Evolutionary conservation across 345 rosid species (phyloP), one percentile per base, ranked within the genome.

Genomic region (Microcos paniculata): DNA sequence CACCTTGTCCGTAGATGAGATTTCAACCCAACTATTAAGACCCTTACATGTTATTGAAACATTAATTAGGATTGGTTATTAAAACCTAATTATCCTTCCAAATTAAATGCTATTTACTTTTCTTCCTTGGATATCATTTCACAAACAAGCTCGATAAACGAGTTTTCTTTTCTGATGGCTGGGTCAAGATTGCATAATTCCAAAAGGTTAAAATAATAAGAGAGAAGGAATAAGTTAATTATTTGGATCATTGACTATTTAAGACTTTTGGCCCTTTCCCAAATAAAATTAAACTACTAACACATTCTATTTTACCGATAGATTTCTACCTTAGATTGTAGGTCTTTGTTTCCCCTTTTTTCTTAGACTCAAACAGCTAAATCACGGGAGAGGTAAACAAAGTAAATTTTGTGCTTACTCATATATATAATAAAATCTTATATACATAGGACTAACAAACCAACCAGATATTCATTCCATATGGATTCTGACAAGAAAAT

Each of bases 241-340:
- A 48, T 83, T 14, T 57, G 33, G 28, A 63, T 72, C 68, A 55
- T 75, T 71, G 75, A 80, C 76, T 71, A 40, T 33, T 30, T 0
- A 35, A 57, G 69, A 81, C 77, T 74, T 31, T 18, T 19, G 31
- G 10, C 6, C 46, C 46, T 31, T n/a, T n/a, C n/a, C n/a, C n/a
- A 49, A 21, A 43, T 35, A 11, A 19, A 15, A 38, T 31, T 5
- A 42, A 62, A 74, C 63, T 3, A 26, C 14, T 51, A 2, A 6
- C 14, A 40, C 26, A 56, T 74, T 74, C 78, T 81, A 81, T 26
- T 69, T 28, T 56, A 11, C 64, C 13, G 57, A 71, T 70, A 48
- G 51, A 49, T n/a, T 76, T 70, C 80, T 64, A 76, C 73, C 81
- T 76, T n/a, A n/a, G n/a, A n/a, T n/a, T n/a, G n/a, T n/a, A n/a